Evolutionary conservation across 352 stramenopile species (phyloP), one percentile per base, ranked within the genome.

Genomic region (Phytophthora pluvialis): DNA sequence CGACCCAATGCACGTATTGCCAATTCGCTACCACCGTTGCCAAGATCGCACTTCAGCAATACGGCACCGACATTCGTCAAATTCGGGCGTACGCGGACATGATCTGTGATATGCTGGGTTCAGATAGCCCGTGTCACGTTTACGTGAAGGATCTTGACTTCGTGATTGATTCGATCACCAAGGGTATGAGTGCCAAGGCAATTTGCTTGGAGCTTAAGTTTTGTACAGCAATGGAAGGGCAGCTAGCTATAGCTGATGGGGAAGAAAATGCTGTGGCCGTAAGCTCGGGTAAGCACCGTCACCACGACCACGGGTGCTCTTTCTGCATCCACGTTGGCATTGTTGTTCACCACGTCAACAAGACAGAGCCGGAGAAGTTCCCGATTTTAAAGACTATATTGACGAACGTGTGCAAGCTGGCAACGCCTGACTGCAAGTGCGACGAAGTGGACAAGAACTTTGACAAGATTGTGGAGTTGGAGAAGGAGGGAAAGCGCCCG

Each of bases 71-170:
- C 43, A 73, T 93, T 12, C 57, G 76, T 35, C 52, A 88, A 57
- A 70, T 93, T 8, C 82, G 84, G 1, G 46, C 73, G 58, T 89
- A 87, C 32, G 82, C 83, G 0, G 85, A 92, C 44, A 89, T 94
- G 73, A 82, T 92, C 21, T 94, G 86, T 44, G 75, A 81, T 60
- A 81, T 90, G 57, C 72, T 94, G 2, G 81, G 83, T 15, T 62
- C 77, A 6, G 72, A 82, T 28, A 92, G 81, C 40, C 51, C 75
- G 0, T 94, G 83, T 42, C 86, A 94, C 55, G 48, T 77, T 54
- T 93, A 93, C 38, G 60, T 93, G 32, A 79, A 86, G 43, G 67
- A 93, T 49, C 51, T 94, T 12, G 82, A 93, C 42, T 79, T 72
- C 18, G 71, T 89, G 11, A 78, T 94, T 49, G 82, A 91, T 52